Percentiles rank a stretch among this genome's conserved stretches.
These are phyloP conservation scores for Alopecurus myosuroides DNA, from an alignment of 176 grass and related monocot species.

Conservation along the genomic window DNA sequence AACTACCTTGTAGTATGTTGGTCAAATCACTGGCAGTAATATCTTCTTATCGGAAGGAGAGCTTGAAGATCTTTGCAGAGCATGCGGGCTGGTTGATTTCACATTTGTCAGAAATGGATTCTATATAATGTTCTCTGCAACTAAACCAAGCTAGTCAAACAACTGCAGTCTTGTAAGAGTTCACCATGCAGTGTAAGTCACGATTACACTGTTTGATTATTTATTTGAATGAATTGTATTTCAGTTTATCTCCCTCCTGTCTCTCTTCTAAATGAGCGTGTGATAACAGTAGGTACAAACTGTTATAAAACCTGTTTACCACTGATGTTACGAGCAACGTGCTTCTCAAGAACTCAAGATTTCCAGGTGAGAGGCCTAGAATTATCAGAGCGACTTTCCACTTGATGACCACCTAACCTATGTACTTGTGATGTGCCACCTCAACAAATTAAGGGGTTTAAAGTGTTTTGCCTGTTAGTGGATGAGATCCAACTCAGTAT, in stretches of 20 bases:
- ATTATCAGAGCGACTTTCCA: neutral
- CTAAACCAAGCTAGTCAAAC: conserved; percentile 43
- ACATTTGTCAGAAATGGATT: conserved; percentile 61
- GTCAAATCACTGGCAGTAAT: conserved; percentile 49
- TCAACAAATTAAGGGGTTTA: neutral
- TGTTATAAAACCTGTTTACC: neutral
- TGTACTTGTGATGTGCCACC: too few species aligned
- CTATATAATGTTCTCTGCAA: conserved; percentile 86
- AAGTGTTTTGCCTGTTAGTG: neutral
- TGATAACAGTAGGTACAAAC: too few species aligned
- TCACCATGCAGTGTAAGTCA: neutral
- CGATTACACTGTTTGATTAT: too few species aligned
- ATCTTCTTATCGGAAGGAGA: conserved; percentile 74
- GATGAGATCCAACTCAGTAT: neutral
- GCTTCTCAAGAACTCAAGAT: neutral
- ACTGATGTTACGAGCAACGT: neutral
- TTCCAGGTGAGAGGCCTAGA: neutral
- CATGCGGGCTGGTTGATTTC: conserved; percentile 75
- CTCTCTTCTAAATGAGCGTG: too few species aligned
- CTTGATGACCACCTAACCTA: neutral
- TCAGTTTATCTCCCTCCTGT: too few species aligned
- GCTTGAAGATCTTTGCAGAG: conserved; percentile 74
- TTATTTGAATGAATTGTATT: too few species aligned
- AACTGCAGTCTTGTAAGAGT: neutral
- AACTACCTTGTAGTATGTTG: conserved; percentile 54